Conservation (phyloP, 2,329 filamentous ascomycete species). For the Scedosporium apiospermum region DNA sequence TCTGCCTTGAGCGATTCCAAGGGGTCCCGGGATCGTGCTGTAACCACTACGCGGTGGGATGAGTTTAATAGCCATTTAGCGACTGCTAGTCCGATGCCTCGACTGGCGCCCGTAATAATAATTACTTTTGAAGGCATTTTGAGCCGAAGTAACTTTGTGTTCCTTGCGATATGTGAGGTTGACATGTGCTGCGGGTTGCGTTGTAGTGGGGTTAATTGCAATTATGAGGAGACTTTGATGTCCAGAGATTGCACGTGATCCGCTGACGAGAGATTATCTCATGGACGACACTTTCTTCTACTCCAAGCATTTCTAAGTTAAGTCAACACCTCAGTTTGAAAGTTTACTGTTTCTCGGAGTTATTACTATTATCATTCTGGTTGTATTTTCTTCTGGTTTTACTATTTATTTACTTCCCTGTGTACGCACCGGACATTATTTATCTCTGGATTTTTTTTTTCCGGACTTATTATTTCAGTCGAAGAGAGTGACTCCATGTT, state of each 20-base stretch:
- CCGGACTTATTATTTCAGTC: too few species aligned
- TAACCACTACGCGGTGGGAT: constrained; percentile 49
- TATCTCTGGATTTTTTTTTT: too few species aligned
- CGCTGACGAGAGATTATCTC: background rate
- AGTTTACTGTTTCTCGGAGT: too few species aligned
- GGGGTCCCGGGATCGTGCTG: constrained; percentile 42
- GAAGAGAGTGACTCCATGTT: too few species aligned
- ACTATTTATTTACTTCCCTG: too few species aligned
- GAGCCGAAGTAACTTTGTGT: background rate
- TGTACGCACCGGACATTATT: too few species aligned
- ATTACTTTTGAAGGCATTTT: constrained; percentile 50
- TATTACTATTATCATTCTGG: too few species aligned
- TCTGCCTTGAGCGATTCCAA: constrained; percentile 41
- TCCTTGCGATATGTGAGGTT: background rate
- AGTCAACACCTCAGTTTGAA: too few species aligned
- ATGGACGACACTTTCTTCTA: background rate
- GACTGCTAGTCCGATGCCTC: constrained; percentile 51
- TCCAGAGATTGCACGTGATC: background rate
- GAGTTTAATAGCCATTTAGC: constrained; percentile 39
- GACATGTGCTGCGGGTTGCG: background rate
- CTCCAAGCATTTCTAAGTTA: too few species aligned
- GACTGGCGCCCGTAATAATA: constrained; percentile 58
- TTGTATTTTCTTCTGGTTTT: too few species aligned
- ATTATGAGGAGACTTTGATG: too few species aligned
- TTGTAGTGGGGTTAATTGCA: background rate